Conservation (phyloP, 2,329 filamentous ascomycete species). For the Cytospora leucostoma region DNA sequence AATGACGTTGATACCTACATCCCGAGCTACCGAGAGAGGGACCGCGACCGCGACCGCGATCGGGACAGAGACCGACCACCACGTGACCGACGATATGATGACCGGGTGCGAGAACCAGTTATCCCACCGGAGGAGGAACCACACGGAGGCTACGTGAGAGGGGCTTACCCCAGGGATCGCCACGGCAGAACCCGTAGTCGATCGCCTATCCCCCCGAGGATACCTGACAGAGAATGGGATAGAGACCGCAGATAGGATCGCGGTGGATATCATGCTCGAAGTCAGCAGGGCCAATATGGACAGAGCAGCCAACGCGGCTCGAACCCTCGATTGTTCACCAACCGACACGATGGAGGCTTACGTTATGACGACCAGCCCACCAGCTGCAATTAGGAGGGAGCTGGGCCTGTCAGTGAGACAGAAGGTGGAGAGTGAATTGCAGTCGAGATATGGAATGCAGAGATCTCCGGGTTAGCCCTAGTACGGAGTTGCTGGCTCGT, state of each 20-base stretch:
- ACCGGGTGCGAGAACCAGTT: not conserved
- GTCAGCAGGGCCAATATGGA: conserved; percentile 34
- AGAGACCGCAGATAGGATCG: conserved; percentile 38
- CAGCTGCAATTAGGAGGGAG: too few species aligned
- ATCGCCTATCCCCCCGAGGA: conserved; percentile 18
- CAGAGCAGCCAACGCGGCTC: not conserved
- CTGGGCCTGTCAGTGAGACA: not conserved
- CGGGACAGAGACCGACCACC: conserved; percentile 35
- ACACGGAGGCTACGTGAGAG: not conserved
- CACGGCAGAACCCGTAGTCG: conserved; percentile 22
- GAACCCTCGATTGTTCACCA: not conserved
- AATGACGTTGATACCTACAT: conserved; percentile 52
- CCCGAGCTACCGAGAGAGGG: conserved; percentile 45
- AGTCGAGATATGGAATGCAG: not conserved
- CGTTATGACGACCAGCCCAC: not conserved
- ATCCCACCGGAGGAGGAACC: not conserved
- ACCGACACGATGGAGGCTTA: not conserved
- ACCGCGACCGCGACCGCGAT: conserved; percentile 42
- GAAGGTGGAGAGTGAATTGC: not conserved
- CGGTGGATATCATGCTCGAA: conserved; percentile 39
- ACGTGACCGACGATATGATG: conserved; percentile 21
- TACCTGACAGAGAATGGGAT: conserved; percentile 24
- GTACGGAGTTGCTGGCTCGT: not conserved
- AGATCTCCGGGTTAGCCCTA: not conserved
- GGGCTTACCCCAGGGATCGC: not conserved